Conservation (phyloP, 192 early-diverging fungal species). For the Haplosporangium gracile region DNA sequence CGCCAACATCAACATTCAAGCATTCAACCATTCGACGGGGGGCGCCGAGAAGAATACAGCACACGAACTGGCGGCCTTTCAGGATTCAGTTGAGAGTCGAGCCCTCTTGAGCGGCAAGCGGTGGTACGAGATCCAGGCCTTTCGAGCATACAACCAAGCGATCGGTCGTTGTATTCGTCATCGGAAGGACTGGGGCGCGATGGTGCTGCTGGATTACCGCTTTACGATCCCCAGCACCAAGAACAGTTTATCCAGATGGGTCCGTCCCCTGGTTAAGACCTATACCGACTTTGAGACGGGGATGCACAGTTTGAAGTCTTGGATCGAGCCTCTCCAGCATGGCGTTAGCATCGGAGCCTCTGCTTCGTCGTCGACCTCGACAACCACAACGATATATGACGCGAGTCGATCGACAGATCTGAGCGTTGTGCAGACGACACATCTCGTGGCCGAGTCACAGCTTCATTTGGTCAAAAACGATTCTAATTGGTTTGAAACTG, state of each 20-base stretch:
- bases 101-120: slow-evolving; percentile 59
- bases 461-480: not conserved
- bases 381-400: not conserved
- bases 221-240: slow-evolving; percentile 63
- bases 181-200: slow-evolving; percentile 73
- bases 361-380: not conserved
- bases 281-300: slow-evolving; percentile 53
- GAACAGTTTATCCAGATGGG: slow-evolving; percentile 78
- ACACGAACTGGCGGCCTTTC: not conserved
- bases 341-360: not conserved
- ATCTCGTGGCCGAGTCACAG: not conserved
- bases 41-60: not conserved
- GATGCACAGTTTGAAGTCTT: slow-evolving; percentile 11
- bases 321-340: slow-evolving; percentile 3
- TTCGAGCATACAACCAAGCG: slow-evolving; percentile 76
- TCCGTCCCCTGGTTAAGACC: slow-evolving; percentile 57
- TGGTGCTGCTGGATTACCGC: slow-evolving; percentile 67
- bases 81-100: not conserved
- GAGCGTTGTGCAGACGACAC: not conserved
- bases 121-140: slow-evolving; percentile 76
- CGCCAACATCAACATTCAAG: slow-evolving; percentile 18
- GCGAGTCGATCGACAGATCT: not conserved
- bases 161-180: slow-evolving; percentile 72
- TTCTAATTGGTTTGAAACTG: not conserved
- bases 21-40: slow-evolving; percentile 26